Base-by-base conservation (phyloP, 2,329 filamentous ascomycete species). In the Diaporthe destruens region DNA sequence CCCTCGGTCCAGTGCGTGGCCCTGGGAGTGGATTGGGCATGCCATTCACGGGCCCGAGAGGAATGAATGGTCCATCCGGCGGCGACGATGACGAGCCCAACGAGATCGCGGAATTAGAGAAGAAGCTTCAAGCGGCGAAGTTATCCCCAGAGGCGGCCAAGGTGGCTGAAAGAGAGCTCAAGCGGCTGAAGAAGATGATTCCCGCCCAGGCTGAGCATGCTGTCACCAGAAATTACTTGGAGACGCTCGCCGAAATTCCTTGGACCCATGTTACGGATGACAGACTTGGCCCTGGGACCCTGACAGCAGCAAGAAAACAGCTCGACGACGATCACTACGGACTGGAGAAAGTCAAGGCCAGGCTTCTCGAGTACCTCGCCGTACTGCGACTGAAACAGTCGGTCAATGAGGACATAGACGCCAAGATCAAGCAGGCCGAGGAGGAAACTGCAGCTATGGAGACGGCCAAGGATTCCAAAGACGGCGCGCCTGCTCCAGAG, bases 241-340 rank as follows among this genome's bases (percentile, higher is more conserved):
- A 99, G 83, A 98, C 95, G 16, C 84, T 99, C 72, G 89, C 94
- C 0, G 96, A 99, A 80, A 96, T 99, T 65, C 96, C 96, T 0
- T 99, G 96, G 96, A 90, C 92, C 2, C 91, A 91, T 75, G 86
- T 90, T 67, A 98, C 96, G 0, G 92, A 96, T 74, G 96, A 98
- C 79, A 91, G 94, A 42, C 89, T 99, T 3, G 94, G 95, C 9
- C 88, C 90, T 0, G 92, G 94, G 12, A 98, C 95, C 0, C 82
- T 98, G 71, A 87, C 89, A 72, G 89, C 88, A 77, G 96, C 96
- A 8, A 91, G 94, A 70, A 94, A 95, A 83, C 96, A 98, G 81
- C 88, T 99, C 7, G 95, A 99, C 78, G 92, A 97, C 75, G 96
- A 99, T 79, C 96, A 99, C 81, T 98, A 98, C 77, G 96, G 96